Conservation (phyloP, 805 yeast species). For the Cyberlindnera xylosilytica region DNA sequence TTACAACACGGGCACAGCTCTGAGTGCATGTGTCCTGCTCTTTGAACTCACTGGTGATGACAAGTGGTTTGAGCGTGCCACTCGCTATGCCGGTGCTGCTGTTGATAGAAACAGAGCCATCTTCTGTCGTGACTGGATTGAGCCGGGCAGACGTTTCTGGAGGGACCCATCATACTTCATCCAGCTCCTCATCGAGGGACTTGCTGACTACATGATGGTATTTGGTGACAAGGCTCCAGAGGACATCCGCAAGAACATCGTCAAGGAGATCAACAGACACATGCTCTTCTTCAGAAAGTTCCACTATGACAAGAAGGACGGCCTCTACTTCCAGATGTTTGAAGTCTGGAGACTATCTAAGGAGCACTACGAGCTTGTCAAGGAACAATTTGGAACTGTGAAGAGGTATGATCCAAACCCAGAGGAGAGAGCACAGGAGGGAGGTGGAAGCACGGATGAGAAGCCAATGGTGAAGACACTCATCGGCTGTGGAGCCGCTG, state of each 20-base stretch:
- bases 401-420: constrained; percentile 47
- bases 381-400: constrained; percentile 50
- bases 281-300: constrained; percentile 55
- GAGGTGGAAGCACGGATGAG: constrained; percentile 33
- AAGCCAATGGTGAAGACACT: constrained; percentile 46
- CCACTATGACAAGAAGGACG: constrained; percentile 54
- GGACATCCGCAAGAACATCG: constrained; percentile 29
- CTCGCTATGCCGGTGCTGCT: constrained; percentile 48
- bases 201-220: constrained; percentile 58
- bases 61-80: constrained; percentile 40
- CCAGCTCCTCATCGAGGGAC: constrained; percentile 63
- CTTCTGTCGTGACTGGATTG: constrained; percentile 56
- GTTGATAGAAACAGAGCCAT: constrained; percentile 53
- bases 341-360: constrained; percentile 53
- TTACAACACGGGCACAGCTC: constrained; percentile 64
- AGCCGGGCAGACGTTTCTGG: constrained; percentile 54
- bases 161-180: constrained; percentile 61
- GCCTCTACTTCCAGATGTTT: constrained; percentile 56
- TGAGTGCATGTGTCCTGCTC: constrained; percentile 50
- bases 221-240: constrained; percentile 40
- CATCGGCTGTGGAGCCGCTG: constrained; percentile 66
- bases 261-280: constrained; percentile 48
- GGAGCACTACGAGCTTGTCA: constrained; percentile 49
- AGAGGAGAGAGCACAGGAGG: constrained; percentile 47
- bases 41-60: constrained; percentile 48